Evolutionary conservation across 768 basidiomycete genomes (phyloP).

Genomic region (Mycena rebaudengoi): DNA sequence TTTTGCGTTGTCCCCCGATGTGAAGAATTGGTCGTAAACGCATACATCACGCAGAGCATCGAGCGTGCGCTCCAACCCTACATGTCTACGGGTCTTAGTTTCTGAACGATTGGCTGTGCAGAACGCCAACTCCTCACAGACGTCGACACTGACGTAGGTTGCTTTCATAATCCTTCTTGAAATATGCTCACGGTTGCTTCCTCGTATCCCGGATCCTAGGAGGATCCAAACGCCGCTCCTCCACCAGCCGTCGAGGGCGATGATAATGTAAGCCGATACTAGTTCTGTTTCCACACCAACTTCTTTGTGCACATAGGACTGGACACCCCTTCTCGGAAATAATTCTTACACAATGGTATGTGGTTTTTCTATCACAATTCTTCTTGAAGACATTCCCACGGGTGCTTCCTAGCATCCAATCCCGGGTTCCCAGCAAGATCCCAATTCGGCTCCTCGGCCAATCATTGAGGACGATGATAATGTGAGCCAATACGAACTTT

Average conservation of each 20-base stretch:
- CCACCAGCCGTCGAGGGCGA: not conserved
- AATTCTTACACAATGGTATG: no score
- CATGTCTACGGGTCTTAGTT: not conserved
- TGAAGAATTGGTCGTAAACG: not conserved
- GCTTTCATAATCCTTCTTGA: not conserved
- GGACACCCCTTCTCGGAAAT: no score
- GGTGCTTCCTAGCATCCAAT: no score
- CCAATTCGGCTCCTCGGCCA: no score
- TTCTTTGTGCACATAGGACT: not conserved
- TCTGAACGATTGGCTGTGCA: not conserved
- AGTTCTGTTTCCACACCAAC: not conserved
- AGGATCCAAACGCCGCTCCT: slow-evolving; percentile 1
- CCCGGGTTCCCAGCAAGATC: no score
- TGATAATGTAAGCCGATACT: not conserved
- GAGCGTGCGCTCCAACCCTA: not conserved
- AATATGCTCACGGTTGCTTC: not conserved
- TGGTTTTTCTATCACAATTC: no score
- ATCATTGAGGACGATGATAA: no score
- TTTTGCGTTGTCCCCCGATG: slow-evolving; percentile 3
- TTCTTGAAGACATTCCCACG: no score
- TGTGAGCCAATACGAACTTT: no score
- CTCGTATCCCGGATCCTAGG: not conserved
- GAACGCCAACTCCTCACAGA: not conserved
- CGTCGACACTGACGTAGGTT: not conserved
- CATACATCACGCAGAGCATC: not conserved